phyloP scores from a whole-genome alignment of 169 alveolate species.

The Plasmodium falciparum region DNA sequence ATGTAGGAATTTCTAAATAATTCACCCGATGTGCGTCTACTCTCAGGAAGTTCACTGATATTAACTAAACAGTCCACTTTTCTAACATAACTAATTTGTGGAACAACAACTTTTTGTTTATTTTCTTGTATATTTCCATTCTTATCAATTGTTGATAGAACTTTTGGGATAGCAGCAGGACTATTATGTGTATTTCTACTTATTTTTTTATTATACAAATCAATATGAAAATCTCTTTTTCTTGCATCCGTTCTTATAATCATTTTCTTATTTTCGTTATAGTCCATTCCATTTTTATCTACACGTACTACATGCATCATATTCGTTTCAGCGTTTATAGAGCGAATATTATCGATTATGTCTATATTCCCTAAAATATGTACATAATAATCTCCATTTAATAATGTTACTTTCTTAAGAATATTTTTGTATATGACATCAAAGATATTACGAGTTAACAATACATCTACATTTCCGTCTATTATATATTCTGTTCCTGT shows the following conservation, averaged over 20 bases:
- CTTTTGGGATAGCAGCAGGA: background rate
- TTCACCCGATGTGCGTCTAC: too few relatives aligned
- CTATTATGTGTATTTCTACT: background rate
- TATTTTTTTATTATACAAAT: too few relatives aligned
- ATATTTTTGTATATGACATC: constrained; percentile 25
- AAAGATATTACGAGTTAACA: constrained; percentile 4
- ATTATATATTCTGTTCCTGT: constrained; percentile 4
- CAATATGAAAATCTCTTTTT: too few relatives aligned
- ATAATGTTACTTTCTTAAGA: background rate
- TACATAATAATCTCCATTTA: constrained; percentile 16
- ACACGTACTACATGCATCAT: too few relatives aligned
- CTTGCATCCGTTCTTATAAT: too few relatives aligned
- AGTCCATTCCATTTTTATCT: too few relatives aligned
- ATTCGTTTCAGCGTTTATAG: too few relatives aligned
- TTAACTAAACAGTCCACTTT: background rate
- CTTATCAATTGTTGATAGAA: too few relatives aligned
- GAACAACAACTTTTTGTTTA: background rate
- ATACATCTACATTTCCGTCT: constrained; percentile 10
- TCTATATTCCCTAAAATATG: background rate
- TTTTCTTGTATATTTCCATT: too few relatives aligned
- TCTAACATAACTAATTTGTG: background rate
- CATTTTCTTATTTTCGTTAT: too few relatives aligned
- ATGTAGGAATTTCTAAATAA: background rate
- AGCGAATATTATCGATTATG: too few relatives aligned
- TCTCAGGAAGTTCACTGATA: too few relatives aligned